These are phyloP conservation scores for Cryoendolithus antarcticus DNA, from an alignment of 2,329 filamentous ascomycete genomes.

Conservation along the genomic window DNA sequence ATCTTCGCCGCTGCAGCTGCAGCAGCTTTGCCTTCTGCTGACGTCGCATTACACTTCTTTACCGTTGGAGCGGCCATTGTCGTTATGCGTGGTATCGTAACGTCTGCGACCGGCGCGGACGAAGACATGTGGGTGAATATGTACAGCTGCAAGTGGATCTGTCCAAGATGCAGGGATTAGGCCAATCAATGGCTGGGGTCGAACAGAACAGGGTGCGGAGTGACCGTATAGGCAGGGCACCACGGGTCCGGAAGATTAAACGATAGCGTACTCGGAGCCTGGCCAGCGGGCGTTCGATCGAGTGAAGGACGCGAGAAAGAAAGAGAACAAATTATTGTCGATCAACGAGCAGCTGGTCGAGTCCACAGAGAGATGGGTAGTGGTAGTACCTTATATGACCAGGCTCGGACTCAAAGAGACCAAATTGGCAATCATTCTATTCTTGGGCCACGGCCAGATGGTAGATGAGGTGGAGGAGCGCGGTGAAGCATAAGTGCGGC, in stretches of 20 bases:
- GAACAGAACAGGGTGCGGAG: constrained; percentile 16
- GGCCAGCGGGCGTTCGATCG: constrained; percentile 33
- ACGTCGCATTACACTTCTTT: constrained; percentile 26
- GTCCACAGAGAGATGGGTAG: constrained; percentile 17
- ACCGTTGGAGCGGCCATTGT: constrained; percentile 37
- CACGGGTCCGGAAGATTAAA: constrained; percentile 23
- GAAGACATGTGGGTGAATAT: constrained; percentile 34
- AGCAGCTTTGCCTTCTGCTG: constrained; percentile 39
- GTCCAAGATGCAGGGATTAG: constrained; percentile 10
- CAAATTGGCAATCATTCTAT: constrained; percentile 32
- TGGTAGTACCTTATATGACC: constrained; percentile 37
- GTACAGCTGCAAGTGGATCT: constrained; percentile 23
- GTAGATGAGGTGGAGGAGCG: constrained; percentile 2
- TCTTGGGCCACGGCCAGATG: constrained; percentile 26
- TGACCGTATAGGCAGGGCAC: constrained; percentile 16
- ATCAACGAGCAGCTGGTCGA: constrained; percentile 25
- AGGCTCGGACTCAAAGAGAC: constrained; percentile 28
- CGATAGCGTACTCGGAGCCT: constrained; percentile 35
- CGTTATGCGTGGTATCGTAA: constrained; percentile 27
- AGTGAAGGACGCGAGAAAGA: constrained; percentile 21
- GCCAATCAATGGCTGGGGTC: constrained; percentile 17
- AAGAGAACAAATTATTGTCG: constrained; percentile 36
- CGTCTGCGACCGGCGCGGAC: constrained; percentile 28
- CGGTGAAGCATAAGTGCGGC: constrained; percentile 3
- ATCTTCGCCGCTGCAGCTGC: constrained; percentile 67